Evolutionary conservation across 2,329 filamentous ascomycete species (phyloP), one percentile per base, ranked within the genome.

Genomic region (Diaporthe longicolla): DNA sequence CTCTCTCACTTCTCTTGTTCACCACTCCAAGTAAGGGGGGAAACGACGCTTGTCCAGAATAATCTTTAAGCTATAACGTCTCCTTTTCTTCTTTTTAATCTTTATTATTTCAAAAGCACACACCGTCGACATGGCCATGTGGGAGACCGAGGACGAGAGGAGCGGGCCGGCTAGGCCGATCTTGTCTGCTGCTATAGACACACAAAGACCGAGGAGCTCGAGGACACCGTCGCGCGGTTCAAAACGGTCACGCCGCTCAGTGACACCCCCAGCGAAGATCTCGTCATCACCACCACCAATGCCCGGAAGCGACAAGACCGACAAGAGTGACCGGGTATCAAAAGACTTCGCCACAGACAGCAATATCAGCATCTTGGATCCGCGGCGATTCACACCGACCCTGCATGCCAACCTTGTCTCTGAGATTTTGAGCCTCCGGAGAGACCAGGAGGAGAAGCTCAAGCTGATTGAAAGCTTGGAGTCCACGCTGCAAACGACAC

Each of bases 381-480:
- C 97, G 4, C 91, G 96, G 72, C 91, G 97, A 50, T 98, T 99
- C 80, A 99, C 97, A 0, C 97, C 97, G 1, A 98, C 95, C 0
- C 85, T 99, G 15, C 97, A 98, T 82, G 97, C 97, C 11, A 98
- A 94, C 66, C 86, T 99, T 9, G 96, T 99, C 0, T 96, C 96
- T 0, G 97, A 99, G 82, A 99, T 99, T 76, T 86, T 99, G 52
- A 91, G 92, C 2, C 85, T 99, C 66, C 91, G 95, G 29, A 89
- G 97, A 73, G 97, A 99, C 77, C 91, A 98, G 76, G 97, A 99
- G 80, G 94, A 94, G 55, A 98, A 98, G 83, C 90, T 93, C 58
- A 94, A 91, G 78, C 89, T 95, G 70, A 98, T 99, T 71, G 95
- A 98, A 81, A 91, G 90, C 70, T 87, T 99, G 21, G 97, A 99